Evolutionary conservation across 129 eudicot genomes (phyloP).

Genomic region (Escallonia rubra): DNA sequence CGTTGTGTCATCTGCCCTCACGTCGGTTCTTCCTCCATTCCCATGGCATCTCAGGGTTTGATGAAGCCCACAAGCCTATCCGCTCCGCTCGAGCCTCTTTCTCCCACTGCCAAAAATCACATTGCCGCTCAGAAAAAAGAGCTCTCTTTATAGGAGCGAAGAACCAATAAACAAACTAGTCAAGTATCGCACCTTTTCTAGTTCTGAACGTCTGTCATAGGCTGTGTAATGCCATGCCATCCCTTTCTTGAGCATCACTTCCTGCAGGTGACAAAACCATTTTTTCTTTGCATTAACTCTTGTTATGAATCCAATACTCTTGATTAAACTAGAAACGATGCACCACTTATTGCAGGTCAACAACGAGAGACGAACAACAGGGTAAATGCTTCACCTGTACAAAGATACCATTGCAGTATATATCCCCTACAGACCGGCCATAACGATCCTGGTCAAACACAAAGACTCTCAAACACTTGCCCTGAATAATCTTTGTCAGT

Average conservation of each 20-base stretch:
- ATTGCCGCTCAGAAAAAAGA: neutral
- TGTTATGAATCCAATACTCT: too few relatives aligned
- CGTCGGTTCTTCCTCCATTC: conserved; percentile 84
- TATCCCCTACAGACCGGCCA: conserved; percentile 81
- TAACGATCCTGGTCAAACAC: conserved; percentile 75
- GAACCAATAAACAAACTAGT: neutral
- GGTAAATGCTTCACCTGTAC: conserved; percentile 59
- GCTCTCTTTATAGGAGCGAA: too few relatives aligned
- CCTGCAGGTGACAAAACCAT: conserved; percentile 32
- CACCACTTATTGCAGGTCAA: too few relatives aligned
- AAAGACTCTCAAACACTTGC: conserved; percentile 52
- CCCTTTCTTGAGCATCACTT: conserved; percentile 91
- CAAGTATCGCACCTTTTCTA: conserved; percentile 48
- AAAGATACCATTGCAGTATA: conserved; percentile 81
- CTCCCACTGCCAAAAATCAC: conserved; percentile 62
- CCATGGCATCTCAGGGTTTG: conserved; percentile 96
- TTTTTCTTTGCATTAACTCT: neutral
- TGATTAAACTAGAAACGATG: too few relatives aligned
- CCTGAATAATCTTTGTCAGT: conserved; percentile 49
- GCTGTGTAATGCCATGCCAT: conserved; percentile 95
- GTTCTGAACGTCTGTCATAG: conserved; percentile 73
- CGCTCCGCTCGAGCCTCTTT: conserved; percentile 77
- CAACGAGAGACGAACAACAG: neutral
- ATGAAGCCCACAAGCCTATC: conserved; percentile 81
- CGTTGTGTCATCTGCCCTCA: conserved; percentile 35